Percentiles rank a stretch among this genome's conserved stretches.
These are phyloP conservation scores for Colletotrichum sp. DNA, from an alignment of 2,329 filamentous ascomycete species.

Conservation along the genomic window DNA sequence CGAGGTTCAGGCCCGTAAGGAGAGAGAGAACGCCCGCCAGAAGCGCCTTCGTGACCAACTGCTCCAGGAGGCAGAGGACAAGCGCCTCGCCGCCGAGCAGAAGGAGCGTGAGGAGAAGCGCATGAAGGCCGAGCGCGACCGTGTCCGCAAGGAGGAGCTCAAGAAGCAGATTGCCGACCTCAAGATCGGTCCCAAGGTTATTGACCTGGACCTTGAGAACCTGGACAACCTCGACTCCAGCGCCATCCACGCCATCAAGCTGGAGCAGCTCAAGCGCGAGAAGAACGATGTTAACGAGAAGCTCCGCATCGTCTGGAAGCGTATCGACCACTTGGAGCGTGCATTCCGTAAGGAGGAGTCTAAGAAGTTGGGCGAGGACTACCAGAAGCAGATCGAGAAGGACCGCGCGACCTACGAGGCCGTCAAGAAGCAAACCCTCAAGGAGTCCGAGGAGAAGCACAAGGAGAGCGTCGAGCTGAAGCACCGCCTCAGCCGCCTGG, in stretches of 20 bases:
- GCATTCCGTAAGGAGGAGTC: slow-evolving; percentile 94
- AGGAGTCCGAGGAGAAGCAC: slow-evolving; percentile 86
- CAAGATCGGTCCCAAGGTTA: slow-evolving; percentile 81
- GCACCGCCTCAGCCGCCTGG: slow-evolving; percentile 85
- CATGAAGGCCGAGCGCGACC: slow-evolving; percentile 84
- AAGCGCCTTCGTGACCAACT: slow-evolving; percentile 88
- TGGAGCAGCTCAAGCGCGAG: slow-evolving; percentile 94
- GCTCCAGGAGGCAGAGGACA: slow-evolving; percentile 86
- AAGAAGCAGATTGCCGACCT: slow-evolving; percentile 92
- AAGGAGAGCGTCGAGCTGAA: slow-evolving; percentile 92
- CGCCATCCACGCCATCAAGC: slow-evolving; percentile 90
- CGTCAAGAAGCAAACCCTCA: slow-evolving; percentile 77
- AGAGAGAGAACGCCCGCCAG: slow-evolving; percentile 89
- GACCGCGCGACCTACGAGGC: slow-evolving; percentile 84
- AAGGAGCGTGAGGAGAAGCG: slow-evolving; percentile 88
- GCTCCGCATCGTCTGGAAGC: slow-evolving; percentile 89
- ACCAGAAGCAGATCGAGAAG: slow-evolving; percentile 78
- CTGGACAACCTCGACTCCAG: slow-evolving; percentile 88
- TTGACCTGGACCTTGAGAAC: slow-evolving; percentile 79
- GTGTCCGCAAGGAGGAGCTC: slow-evolving; percentile 90
- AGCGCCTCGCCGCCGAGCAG: slow-evolving; percentile 90
- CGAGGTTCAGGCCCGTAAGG: slow-evolving; percentile 83
- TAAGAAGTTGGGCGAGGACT: slow-evolving; percentile 89
- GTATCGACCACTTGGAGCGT: slow-evolving; percentile 95
- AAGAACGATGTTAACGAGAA: slow-evolving; percentile 96